Percentiles rank a stretch among this genome's conserved stretches.
phyloP scores from a whole-genome alignment of 2,329 filamentous ascomycete species.

The Neonectria magnoliae region DNA sequence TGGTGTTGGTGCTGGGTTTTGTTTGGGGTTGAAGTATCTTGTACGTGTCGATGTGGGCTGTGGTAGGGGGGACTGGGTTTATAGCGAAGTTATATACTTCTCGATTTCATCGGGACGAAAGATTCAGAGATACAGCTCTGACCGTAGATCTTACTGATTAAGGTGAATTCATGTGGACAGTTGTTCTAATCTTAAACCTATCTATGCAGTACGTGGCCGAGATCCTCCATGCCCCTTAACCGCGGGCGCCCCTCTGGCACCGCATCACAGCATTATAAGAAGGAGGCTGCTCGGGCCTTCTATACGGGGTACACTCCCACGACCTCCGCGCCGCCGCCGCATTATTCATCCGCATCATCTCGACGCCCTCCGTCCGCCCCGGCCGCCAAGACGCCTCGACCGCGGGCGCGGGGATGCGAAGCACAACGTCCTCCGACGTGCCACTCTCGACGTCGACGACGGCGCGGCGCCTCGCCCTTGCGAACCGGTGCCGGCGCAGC shows the following conservation, averaged over 20 bases:
- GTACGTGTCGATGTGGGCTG: background rate
- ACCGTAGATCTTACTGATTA: background rate
- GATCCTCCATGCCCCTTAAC: background rate
- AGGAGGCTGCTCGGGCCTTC: background rate
- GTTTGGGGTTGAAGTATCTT: background rate
- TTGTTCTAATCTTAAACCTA: background rate
- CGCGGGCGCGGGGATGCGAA: background rate
- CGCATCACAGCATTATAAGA: background rate
- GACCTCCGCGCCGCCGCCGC: background rate
- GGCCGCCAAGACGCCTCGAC: background rate
- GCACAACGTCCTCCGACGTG: background rate
- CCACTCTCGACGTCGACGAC: background rate
- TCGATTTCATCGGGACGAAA: background rate
- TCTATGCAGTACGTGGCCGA: background rate
- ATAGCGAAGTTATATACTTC: background rate
- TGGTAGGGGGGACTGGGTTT: background rate
- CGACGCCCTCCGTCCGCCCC: background rate
- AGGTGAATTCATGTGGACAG: background rate
- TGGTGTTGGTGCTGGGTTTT: background rate
- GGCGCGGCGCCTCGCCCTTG: background rate
- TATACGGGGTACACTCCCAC: background rate
- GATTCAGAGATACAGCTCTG: background rate
- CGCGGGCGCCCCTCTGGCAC: background rate
- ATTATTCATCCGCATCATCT: background rate
- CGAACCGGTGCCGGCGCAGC: background rate